Percentiles rank a stretch among this genome's conserved stretches.
These are phyloP conservation scores for Coffea humblotiana DNA, from an alignment of 305 asterid species.

Conservation along the genomic window DNA sequence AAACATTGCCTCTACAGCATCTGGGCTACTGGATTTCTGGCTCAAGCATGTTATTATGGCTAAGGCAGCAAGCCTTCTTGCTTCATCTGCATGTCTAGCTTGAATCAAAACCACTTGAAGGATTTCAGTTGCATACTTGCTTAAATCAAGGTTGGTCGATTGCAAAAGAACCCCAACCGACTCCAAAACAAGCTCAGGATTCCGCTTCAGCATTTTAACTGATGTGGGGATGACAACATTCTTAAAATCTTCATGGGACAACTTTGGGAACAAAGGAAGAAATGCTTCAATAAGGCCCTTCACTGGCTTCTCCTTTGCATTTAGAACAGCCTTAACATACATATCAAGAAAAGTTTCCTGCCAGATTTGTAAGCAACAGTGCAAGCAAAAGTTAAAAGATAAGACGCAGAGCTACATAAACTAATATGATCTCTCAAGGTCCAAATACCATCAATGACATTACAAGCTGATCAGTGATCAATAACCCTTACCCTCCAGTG, in stretches of 20 bases:
- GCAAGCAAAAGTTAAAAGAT: conserved; percentile 19
- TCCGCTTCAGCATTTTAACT: conserved; percentile 95
- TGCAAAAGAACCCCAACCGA: conserved; percentile 76
- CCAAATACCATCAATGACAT: background rate
- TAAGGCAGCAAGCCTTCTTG: conserved; percentile 76
- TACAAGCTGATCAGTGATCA: conserved; percentile 2
- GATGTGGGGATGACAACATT: conserved; percentile 64
- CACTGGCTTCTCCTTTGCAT: conserved; percentile 85
- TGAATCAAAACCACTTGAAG: conserved; percentile 78
- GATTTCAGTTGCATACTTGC: conserved; percentile 84
- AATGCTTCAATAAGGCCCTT: conserved; percentile 81
- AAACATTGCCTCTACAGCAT: conserved; percentile 85
- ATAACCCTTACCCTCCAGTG: conserved; percentile 62
- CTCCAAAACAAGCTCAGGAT: conserved; percentile 96
- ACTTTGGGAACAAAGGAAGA: conserved; percentile 59
- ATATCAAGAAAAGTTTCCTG: conserved; percentile 82
- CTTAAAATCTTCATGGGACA: conserved; percentile 89
- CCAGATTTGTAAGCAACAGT: conserved; percentile 32
- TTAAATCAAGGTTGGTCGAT: conserved; percentile 69
- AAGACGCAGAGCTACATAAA: background rate
- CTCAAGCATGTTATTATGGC: conserved; percentile 78
- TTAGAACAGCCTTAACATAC: conserved; percentile 73
- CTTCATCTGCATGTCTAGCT: conserved; percentile 94
- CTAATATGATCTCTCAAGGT: conserved; percentile 1
- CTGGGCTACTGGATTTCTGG: conserved; percentile 95